These are phyloP conservation scores for Kalmusia sp. DNA, from an alignment of 2,329 filamentous ascomycete species.

Conservation along the genomic window DNA sequence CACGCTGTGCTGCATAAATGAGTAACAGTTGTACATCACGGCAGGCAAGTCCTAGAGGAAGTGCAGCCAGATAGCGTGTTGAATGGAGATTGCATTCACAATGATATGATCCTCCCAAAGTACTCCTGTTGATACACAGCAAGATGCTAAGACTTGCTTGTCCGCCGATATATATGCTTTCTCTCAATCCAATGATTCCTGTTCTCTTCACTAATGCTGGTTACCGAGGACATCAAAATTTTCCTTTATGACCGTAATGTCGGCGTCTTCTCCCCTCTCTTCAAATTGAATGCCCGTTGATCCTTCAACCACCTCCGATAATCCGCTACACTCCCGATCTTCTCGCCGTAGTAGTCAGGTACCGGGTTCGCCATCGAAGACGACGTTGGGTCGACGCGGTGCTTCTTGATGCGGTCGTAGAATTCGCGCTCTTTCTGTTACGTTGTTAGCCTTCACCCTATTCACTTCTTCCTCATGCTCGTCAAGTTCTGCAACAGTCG, in stretches of 20 bases:
- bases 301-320: conserved; percentile 98
- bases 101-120: not conserved
- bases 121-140: conserved; percentile 8
- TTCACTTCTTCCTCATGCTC: not conserved
- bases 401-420: conserved; percentile 87
- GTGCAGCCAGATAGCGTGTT: too few relatives aligned
- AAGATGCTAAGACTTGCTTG: not conserved
- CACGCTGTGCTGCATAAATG: too few relatives aligned
- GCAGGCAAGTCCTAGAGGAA: too few relatives aligned
- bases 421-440: conserved; percentile 89
- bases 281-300: conserved; percentile 89
- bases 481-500: not conserved
- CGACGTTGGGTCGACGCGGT: conserved; percentile 87
- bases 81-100: conserved; percentile 16
- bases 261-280: conserved; percentile 59
- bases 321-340: conserved; percentile 89
- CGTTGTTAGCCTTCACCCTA: conserved; percentile 3
- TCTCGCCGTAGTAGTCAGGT: conserved; percentile 98
- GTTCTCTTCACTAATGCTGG: conserved; percentile 9
- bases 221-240: conserved; percentile 19
- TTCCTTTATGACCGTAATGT: conserved; percentile 55
- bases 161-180: not conserved
- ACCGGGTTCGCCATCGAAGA: conserved; percentile 92
- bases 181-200: not conserved
- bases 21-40: too few relatives aligned